Conservation (phyloP, 768 basidiomycete species). For the Pulveroboletus ravenelii region DNA sequence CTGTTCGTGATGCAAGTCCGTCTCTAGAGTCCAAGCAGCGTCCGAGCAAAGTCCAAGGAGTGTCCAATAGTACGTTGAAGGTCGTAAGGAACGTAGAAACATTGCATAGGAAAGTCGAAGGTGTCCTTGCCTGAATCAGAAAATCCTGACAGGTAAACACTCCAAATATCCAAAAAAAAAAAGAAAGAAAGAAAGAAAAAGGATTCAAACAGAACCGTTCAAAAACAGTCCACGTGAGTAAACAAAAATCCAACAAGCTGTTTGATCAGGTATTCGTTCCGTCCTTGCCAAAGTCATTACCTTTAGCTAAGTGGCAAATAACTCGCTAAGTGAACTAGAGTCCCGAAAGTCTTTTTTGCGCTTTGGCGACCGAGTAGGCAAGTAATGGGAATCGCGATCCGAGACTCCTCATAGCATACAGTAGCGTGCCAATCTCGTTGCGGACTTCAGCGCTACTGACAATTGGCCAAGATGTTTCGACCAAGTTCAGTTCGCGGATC, state of each 20-base stretch:
- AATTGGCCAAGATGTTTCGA: slow-evolving; percentile 62
- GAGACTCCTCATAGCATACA: slow-evolving; percentile 62
- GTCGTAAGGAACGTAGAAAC: slow-evolving; percentile 25
- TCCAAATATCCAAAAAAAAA: slow-evolving; percentile 1
- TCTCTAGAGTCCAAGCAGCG: slow-evolving; percentile 23
- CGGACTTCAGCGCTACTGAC: slow-evolving; percentile 54
- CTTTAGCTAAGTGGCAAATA: slow-evolving; percentile 1
- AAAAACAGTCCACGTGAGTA: slow-evolving; percentile 11
- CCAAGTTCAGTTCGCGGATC: slow-evolving; percentile 58
- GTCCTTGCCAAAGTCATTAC: background rate
- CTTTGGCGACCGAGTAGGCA: slow-evolving; percentile 28
- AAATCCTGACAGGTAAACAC: slow-evolving; percentile 5
- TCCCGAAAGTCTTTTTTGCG: slow-evolving; percentile 30
- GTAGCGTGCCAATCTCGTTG: slow-evolving; percentile 54
- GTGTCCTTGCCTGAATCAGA: slow-evolving; percentile 6
- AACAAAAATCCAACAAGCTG: background rate
- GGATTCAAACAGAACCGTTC: slow-evolving; percentile 1
- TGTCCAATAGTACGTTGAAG: slow-evolving; percentile 20
- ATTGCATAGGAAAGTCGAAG: slow-evolving; percentile 9
- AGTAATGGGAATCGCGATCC: slow-evolving; percentile 58
- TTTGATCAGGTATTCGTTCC: background rate
- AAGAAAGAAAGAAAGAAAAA: background rate
- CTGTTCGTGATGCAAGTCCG: slow-evolving; percentile 24
- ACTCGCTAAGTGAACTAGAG: slow-evolving; percentile 17
- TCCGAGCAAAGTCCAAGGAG: slow-evolving; percentile 18